Evolutionary conservation across 345 rosid genomes (phyloP).

Genomic region (Syzygium jambos): DNA sequence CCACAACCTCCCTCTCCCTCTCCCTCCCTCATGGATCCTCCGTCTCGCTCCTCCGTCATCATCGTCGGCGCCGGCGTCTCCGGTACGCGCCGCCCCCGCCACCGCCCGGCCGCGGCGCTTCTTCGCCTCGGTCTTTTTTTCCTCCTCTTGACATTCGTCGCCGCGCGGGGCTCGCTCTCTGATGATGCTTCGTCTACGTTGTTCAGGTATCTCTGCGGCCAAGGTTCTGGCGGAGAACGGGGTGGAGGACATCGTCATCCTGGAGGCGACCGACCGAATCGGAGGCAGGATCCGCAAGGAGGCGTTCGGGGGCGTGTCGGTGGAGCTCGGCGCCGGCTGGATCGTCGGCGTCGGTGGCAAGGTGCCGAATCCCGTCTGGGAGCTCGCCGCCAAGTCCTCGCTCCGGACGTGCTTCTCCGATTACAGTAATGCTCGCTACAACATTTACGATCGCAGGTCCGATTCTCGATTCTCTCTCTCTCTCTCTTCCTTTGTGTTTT

Average conservation of each 20-base stretch:
- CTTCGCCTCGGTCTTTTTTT: not conserved
- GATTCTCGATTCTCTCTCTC: too few species aligned
- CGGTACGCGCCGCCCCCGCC: conserved; percentile 22
- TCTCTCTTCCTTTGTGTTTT: not conserved
- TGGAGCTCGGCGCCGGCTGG: conserved; percentile 99
- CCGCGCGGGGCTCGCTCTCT: not conserved
- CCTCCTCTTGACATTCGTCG: too few species aligned
- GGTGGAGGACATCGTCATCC: conserved; percentile 58
- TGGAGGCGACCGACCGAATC: conserved; percentile 88
- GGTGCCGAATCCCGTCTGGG: conserved; percentile 84
- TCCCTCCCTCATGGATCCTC: conserved; percentile 32
- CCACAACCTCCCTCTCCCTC: not conserved
- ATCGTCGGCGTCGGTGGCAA: conserved; percentile 96
- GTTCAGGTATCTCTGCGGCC: conserved; percentile 78
- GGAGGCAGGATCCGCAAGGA: conserved; percentile 88
- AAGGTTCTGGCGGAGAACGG: conserved; percentile 79
- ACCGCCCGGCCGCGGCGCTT: not conserved
- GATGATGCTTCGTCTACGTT: not conserved
- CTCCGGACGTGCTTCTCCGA: conserved; percentile 92
- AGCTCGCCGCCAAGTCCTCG: conserved; percentile 44
- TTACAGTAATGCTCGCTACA: conserved; percentile 93
- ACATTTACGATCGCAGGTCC: conserved; percentile 90
- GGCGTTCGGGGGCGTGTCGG: conserved; percentile 72
- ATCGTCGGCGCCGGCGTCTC: conserved; percentile 95
- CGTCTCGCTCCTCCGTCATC: conserved; percentile 61